Conservation (phyloP, 768 basidiomycete species). For the Panaeolus cyanescens region DNA sequence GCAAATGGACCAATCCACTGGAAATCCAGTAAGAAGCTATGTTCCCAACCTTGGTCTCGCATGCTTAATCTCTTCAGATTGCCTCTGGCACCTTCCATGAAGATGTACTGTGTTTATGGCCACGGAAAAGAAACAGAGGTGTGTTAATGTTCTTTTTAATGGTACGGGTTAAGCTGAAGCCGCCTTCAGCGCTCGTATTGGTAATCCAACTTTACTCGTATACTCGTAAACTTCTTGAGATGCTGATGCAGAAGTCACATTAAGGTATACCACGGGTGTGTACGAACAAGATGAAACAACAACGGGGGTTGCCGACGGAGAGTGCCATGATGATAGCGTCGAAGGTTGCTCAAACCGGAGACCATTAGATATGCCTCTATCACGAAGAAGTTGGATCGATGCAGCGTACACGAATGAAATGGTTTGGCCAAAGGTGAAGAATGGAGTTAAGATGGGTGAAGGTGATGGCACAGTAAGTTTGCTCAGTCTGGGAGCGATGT, state of each 20-base stretch:
- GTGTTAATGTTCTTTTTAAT: conserved; percentile 16
- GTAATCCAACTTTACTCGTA: conserved; percentile 34
- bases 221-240: background rate
- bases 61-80: conserved; percentile 45
- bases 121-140: conserved; percentile 96
- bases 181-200: conserved; percentile 77
- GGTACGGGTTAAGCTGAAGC: background rate
- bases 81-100: conserved; percentile 89
- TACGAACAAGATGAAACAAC: conserved; percentile 66
- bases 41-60: background rate
- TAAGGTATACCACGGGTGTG: conserved; percentile 71
- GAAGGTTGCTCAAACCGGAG: conserved; percentile 45
- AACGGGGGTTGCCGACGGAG: conserved; percentile 42
- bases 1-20: conserved; percentile 92
- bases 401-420: conserved; percentile 71
- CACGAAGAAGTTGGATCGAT: conserved; percentile 82
- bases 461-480: conserved; percentile 94
- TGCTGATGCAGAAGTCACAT: background rate
- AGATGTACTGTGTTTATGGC: conserved; percentile 91
- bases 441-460: conserved; percentile 91
- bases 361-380: conserved; percentile 54
- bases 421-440: conserved; percentile 63
- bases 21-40: conserved; percentile 59
- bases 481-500: conserved; percentile 92
- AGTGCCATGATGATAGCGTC: conserved; percentile 46